phyloP scores from a whole-genome alignment of 306 rosid species.

The Prunus davidiana region DNA sequence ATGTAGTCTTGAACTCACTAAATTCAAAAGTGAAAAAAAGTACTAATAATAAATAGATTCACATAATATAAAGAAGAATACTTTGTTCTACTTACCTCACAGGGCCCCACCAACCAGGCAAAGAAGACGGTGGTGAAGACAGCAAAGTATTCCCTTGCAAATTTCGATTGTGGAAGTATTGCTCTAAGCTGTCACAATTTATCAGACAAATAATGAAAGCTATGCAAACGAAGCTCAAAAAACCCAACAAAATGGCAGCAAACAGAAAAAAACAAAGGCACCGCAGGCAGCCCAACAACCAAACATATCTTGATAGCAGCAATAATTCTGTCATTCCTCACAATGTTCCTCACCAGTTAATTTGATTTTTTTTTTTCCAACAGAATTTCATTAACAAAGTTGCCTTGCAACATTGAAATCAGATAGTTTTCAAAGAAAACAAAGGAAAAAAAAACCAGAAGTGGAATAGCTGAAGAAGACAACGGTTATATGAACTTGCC shows the following conservation, averaged over 20 bases:
- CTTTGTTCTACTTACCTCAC: constrained; percentile 48
- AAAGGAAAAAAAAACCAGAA: not conserved
- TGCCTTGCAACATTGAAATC: not conserved
- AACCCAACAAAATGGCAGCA: not conserved
- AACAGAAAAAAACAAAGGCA: not conserved
- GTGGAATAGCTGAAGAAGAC: not conserved
- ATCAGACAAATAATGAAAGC: not conserved
- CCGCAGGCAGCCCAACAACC: not conserved
- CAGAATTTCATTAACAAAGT: not conserved
- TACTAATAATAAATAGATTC: not conserved
- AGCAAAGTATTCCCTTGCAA: constrained; percentile 73
- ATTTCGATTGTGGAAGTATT: constrained; percentile 58
- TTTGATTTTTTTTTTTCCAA: too few species aligned
- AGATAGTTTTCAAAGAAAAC: not conserved
- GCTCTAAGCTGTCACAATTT: constrained; percentile 50
- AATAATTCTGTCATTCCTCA: too few species aligned
- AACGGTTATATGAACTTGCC: constrained; percentile 36
- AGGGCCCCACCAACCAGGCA: constrained; percentile 88
- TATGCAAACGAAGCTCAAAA: not conserved
- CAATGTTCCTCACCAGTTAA: not conserved
- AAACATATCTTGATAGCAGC: not conserved
- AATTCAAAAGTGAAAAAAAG: not conserved
- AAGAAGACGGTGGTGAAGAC: constrained; percentile 69
- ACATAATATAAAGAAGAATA: not conserved
- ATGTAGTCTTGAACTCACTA: not conserved